These are phyloP conservation scores for Phaeodactylum tricornutum DNA, from an alignment of 108 stramenopile genomes.

Conservation along the genomic window DNA sequence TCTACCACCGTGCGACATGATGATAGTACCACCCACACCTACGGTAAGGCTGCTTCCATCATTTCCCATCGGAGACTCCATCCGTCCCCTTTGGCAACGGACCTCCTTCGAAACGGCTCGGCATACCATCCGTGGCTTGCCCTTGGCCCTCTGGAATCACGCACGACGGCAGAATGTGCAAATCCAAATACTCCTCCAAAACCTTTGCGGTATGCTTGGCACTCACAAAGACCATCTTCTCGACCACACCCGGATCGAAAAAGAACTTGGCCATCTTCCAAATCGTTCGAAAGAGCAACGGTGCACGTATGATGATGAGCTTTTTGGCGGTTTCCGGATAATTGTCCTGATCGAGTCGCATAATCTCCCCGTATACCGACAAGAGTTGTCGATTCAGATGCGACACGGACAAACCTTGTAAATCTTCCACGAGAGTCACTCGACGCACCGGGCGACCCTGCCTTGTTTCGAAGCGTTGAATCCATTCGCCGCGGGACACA, in stretches of 20 bases:
- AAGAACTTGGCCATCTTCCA: conserved; percentile 11
- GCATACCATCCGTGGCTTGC: conserved; percentile 2
- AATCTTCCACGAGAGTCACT: conserved; percentile 3
- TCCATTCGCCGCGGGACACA: neutral
- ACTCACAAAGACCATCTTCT: conserved; percentile 9
- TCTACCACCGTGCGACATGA: too few species aligned
- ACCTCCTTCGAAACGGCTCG: conserved; percentile 4
- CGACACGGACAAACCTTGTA: conserved; percentile 1
- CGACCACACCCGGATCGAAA: neutral
- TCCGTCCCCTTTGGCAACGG: too few species aligned
- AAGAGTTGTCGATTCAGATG: conserved; percentile 2
- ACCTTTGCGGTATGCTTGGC: conserved; percentile 1
- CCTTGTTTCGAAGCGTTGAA: conserved; percentile 2
- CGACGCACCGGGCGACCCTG: conserved; percentile 3
- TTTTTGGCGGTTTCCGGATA: conserved; percentile 13
- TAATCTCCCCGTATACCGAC: conserved; percentile 2
- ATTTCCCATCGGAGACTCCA: too few species aligned
- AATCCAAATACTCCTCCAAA: conserved; percentile 6
- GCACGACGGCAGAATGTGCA: neutral
- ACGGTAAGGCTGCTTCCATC: too few species aligned
- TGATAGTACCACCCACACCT: too few species aligned
- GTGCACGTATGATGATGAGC: conserved; percentile 3
- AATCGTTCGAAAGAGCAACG: conserved; percentile 7
- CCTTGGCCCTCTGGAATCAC: conserved; percentile 6
- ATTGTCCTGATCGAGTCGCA: conserved; percentile 9